Evolutionary conservation across 2,329 filamentous ascomycete species (phyloP).

Genomic region (Cladosporium sp.): DNA sequence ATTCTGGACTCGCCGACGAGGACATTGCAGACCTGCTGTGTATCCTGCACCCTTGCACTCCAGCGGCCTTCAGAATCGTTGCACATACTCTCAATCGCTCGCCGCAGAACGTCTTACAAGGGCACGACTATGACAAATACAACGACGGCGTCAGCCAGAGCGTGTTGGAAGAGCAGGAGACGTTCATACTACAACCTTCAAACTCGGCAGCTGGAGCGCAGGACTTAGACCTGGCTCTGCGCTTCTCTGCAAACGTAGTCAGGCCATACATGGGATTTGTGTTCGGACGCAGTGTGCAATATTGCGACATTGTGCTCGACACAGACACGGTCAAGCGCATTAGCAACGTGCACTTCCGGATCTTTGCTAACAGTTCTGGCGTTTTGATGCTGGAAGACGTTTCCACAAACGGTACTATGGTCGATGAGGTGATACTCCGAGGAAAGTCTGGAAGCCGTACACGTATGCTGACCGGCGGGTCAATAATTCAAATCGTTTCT

Average conservation of each 20-base stretch:
- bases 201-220: conserved; percentile 19
- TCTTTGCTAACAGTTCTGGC: conserved; percentile 81
- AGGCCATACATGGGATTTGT: conserved; percentile 69
- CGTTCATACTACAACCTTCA: conserved; percentile 48
- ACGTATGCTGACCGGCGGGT: conserved; percentile 67
- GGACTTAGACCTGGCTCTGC: conserved; percentile 65
- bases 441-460: conserved; percentile 46
- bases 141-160: conserved; percentile 28
- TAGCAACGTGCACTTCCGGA: conserved; percentile 94
- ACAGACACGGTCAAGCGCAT: conserved; percentile 68
- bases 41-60: conserved; percentile 75
- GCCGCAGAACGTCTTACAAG: conserved; percentile 60
- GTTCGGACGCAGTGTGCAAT: conserved; percentile 71
- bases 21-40: conserved; percentile 87
- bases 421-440: conserved; percentile 67
- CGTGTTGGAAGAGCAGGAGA: conserved; percentile 37
- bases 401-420: conserved; percentile 92
- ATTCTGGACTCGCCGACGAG: conserved; percentile 75
- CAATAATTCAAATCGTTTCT: conserved; percentile 65
- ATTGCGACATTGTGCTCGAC: conserved; percentile 68
- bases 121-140: conserved; percentile 29
- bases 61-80: conserved; percentile 69
- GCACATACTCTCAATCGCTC: conserved; percentile 46
- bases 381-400: conserved; percentile 88
- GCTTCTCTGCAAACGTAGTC: conserved; percentile 70